These are phyloP conservation scores for Maudiozyma barnettii DNA, from an alignment of 805 yeast genomes.

Conservation along the genomic window DNA sequence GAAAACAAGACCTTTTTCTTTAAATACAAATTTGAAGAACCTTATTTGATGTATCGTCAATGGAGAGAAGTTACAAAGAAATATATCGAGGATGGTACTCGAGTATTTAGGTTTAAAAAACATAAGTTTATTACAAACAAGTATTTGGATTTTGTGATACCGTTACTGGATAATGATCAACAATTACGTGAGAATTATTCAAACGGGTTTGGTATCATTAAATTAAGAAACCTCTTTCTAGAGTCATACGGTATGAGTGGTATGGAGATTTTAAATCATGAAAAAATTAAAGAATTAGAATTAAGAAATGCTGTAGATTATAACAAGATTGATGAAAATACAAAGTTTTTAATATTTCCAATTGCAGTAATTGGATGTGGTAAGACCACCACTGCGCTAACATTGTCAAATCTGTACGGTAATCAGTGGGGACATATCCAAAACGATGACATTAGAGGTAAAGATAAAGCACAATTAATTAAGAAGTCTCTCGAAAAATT, in stretches of 20 bases:
- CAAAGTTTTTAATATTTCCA: constrained; percentile 63
- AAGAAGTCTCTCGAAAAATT: constrained; percentile 37
- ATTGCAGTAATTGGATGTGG: constrained; percentile 93
- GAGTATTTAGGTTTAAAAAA: constrained; percentile 35
- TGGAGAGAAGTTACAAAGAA: constrained; percentile 79
- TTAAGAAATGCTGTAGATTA: constrained; percentile 31
- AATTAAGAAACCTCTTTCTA: constrained; percentile 58
- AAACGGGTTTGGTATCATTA: constrained; percentile 63
- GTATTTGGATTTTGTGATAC: constrained; percentile 59
- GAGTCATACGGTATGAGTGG: constrained; percentile 46
- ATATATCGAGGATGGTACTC: constrained; percentile 32
- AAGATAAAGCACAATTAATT: constrained; percentile 41
- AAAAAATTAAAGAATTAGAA: constrained; percentile 30
- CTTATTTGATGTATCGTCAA: constrained; percentile 81
- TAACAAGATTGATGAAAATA: constrained; percentile 29
- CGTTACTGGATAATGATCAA: constrained; percentile 43
- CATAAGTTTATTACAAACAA: constrained; percentile 54
- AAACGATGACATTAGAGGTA: constrained; percentile 60
- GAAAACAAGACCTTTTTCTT: constrained; percentile 53
- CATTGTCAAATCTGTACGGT: constrained; percentile 47
- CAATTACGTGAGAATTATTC: constrained; percentile 37
- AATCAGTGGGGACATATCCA: constrained; percentile 62
- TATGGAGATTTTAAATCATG: constrained; percentile 44
- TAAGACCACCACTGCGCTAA: constrained; percentile 71
- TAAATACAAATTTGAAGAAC: constrained; percentile 92